Evolutionary conservation across 495 filamentous ascomycete species (phyloP), one percentile per base, ranked within the genome.

Genomic region (Cercophora scortea): DNA sequence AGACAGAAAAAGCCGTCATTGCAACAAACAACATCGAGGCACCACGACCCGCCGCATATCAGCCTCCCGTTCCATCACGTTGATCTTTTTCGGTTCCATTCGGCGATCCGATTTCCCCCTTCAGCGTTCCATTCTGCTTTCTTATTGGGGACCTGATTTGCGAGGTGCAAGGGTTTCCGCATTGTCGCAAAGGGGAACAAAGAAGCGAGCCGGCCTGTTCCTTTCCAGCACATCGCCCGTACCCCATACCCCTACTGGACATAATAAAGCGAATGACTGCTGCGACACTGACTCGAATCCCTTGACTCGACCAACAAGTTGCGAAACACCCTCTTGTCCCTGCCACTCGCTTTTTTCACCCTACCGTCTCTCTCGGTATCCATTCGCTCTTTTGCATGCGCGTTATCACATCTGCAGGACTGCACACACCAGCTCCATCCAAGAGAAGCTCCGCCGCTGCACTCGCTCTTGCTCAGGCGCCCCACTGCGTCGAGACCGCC

Each of bases 251-350:
- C 25, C 25, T 25, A 25, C 25, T 25, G 25, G 25, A 25, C 5
- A 25, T 25, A 25, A 25, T 13, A 35, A 9, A 47, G 45, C 32
- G 33, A 32, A 17, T 13, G 17, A 33, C 13, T 15, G 42, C 38
- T 41, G 38, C 38, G 38, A 41, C 38, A 19, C 42, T 44, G 42
- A 44, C 42, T 44, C 50, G 50, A 39, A 32, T 48, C 36, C 9
- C 53, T 36, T 44, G 40, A 40, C 47, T 35, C 47, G 42, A 41
- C 39, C 12, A n/a, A 25, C 25, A 25, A 33, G 49, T 51, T 48
- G 49, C 53, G 50, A 56, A 52, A 45, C 54, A 40, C 8, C 54
- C 36, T 40, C 42, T 25, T 2, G 25, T 25, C 25, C 48, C 43
- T 51, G 53, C 17, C 43, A 12, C 53, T 47, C 18, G 51, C 16